Evolutionary conservation across 345 rosid genomes (phyloP).

Genomic region (Firmiana major): DNA sequence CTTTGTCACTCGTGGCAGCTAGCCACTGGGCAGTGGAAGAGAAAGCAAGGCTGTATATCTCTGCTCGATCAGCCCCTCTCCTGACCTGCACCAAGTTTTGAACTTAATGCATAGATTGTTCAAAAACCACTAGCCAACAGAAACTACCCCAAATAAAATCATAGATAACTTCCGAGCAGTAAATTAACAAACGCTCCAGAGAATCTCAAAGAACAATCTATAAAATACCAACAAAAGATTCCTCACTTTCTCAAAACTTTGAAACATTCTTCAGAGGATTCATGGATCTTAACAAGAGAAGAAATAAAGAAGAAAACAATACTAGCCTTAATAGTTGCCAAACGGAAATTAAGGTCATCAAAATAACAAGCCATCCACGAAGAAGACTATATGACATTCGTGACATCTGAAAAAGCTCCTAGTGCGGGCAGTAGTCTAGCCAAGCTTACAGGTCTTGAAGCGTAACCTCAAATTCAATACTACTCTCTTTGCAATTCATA

Average conservation of each 20-base stretch:
- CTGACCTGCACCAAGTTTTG: constrained; percentile 45
- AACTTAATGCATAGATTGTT: background rate
- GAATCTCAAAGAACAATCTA: background rate
- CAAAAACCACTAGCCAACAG: background rate
- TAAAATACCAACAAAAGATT: background rate
- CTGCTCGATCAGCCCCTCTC: constrained; percentile 98
- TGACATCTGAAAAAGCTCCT: background rate
- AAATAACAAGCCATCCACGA: background rate
- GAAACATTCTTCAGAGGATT: background rate
- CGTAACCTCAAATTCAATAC: background rate
- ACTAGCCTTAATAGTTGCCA: background rate
- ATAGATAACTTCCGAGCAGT: background rate
- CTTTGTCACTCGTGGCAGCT: constrained; percentile 93
- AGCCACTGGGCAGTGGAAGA: constrained; percentile 82
- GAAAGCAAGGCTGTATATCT: constrained; percentile 86
- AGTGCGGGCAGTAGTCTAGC: background rate
- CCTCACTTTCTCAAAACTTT: background rate
- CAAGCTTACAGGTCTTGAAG: background rate
- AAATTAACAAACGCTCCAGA: background rate
- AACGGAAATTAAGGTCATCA: background rate
- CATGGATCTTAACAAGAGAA: background rate
- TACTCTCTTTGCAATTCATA: background rate
- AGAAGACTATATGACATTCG: background rate
- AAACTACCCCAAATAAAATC: background rate
- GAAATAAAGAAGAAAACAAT: background rate